A percentile compares a stretch with the other conserved stretches of the same genome.
Conservation (phyloP, 2,329 filamentous ascomycete species). For the Colletotrichum nymphaeae region DNA sequence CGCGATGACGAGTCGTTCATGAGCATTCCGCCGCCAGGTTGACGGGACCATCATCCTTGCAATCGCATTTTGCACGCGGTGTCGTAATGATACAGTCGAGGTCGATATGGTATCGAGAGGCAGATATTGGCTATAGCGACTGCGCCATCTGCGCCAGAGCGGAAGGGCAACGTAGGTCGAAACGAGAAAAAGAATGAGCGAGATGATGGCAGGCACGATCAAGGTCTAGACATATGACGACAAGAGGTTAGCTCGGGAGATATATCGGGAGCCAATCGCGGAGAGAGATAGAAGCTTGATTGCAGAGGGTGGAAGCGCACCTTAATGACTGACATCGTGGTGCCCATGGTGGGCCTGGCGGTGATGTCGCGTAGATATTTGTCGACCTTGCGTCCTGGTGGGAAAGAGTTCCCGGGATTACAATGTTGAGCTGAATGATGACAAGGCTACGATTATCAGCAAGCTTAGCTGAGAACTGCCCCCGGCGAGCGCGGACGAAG, state of each 20-base stretch:
- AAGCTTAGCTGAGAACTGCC: slow-evolving; percentile 7
- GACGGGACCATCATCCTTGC: slow-evolving; percentile 56
- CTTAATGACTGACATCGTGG: slow-evolving; percentile 49
- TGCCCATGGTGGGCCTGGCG: slow-evolving; percentile 43
- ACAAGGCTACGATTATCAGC: background rate
- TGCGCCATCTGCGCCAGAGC: slow-evolving; percentile 75
- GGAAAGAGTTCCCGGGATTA: background rate
- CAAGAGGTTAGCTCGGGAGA: slow-evolving; percentile 20
- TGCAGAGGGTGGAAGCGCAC: slow-evolving; percentile 34
- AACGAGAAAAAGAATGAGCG: slow-evolving; percentile 74
- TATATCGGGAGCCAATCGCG: background rate
- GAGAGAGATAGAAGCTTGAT: slow-evolving; percentile 40
- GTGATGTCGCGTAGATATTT: background rate
- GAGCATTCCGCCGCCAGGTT: slow-evolving; percentile 58
- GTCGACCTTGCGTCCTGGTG: background rate
- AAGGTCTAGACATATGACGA: slow-evolving; percentile 65
- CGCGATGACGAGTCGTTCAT: slow-evolving; percentile 52
- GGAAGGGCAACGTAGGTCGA: slow-evolving; percentile 75
- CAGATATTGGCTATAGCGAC: slow-evolving; percentile 79
- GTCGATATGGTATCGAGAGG: slow-evolving; percentile 73
- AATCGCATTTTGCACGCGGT: slow-evolving; percentile 58
- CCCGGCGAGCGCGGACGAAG: slow-evolving; percentile 21
- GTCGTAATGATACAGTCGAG: slow-evolving; percentile 65
- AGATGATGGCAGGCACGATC: slow-evolving; percentile 76
- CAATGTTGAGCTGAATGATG: background rate